Conservation (phyloP, 2,329 filamentous ascomycete genomes). For the Daldinia eschscholtzii region DNA sequence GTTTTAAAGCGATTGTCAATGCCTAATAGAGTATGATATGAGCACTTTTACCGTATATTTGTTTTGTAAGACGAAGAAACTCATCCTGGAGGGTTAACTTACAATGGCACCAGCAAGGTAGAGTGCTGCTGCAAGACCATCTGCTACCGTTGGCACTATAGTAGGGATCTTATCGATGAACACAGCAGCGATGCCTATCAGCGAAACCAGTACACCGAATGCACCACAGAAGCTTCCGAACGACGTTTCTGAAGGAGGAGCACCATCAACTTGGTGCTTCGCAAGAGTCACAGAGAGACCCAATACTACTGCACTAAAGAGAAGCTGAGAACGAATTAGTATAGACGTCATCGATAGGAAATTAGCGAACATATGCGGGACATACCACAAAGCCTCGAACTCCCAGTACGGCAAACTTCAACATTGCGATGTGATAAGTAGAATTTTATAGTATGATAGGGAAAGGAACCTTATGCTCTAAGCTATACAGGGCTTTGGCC, state of each 20-base stretch:
- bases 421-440: constrained; percentile 34
- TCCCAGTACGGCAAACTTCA: constrained; percentile 43
- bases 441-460: neutral
- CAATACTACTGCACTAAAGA: constrained; percentile 52
- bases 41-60: too few species aligned
- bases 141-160: constrained; percentile 46
- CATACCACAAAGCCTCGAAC: constrained; percentile 48
- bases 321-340: constrained; percentile 44
- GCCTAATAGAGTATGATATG: constrained; percentile 42
- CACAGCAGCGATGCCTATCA: constrained; percentile 47
- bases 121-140: constrained; percentile 50
- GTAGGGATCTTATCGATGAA: constrained; percentile 51
- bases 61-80: too few species aligned
- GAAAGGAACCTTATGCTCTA: neutral
- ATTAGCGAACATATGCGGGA: neutral
- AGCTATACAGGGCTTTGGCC: neutral
- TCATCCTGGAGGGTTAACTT: constrained; percentile 27
- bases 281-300: constrained; percentile 52
- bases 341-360: neutral
- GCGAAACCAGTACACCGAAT: constrained; percentile 51
- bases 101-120: constrained; percentile 54
- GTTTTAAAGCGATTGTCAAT: constrained; percentile 51
- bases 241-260: constrained; percentile 50
- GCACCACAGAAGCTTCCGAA: constrained; percentile 53
- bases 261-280: constrained; percentile 49